Conservation (phyloP, 805 yeast species). For the Metschnikowia santaceciliae region DNA sequence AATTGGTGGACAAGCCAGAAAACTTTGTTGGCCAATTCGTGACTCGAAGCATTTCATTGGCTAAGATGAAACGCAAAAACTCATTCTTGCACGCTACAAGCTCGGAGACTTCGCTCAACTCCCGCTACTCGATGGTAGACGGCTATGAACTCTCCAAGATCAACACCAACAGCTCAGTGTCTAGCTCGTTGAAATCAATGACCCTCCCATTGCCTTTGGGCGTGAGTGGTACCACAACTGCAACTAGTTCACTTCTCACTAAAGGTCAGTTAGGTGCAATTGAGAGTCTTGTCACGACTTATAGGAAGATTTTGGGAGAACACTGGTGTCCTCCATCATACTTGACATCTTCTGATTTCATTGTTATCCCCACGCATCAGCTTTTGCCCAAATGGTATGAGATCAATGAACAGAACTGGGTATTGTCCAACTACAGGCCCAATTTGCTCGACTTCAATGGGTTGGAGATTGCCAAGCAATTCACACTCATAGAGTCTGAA, state of each 20-base stretch:
- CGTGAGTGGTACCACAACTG: constrained; percentile 39
- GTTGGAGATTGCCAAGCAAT: constrained; percentile 70
- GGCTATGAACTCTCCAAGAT: constrained; percentile 54
- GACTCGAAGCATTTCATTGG: constrained; percentile 46
- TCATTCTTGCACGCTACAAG: constrained; percentile 21
- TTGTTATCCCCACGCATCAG: constrained; percentile 28
- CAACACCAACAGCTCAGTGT: constrained; percentile 44
- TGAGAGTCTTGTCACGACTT: constrained; percentile 49
- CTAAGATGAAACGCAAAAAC: constrained; percentile 34
- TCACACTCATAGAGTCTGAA: constrained; percentile 66
- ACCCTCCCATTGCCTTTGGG: constrained; percentile 42
- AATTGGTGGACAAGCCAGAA: constrained; percentile 36
- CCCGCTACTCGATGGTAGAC: constrained; percentile 49
- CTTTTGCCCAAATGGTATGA: constrained; percentile 47
- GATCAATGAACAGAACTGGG: constrained; percentile 56
- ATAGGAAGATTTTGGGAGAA: constrained; percentile 48
- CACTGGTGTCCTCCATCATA: constrained; percentile 42
- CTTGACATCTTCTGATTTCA: constrained; percentile 28
- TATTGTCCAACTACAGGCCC: constrained; percentile 48
- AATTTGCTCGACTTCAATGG: constrained; percentile 59
- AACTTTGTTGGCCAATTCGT: constrained; percentile 44
- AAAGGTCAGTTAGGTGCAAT: constrained; percentile 39
- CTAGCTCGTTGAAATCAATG: constrained; percentile 38
- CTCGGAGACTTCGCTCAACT: constrained; percentile 22
- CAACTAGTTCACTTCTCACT: constrained; percentile 37